phyloP scores from a whole-genome alignment of 805 yeast species.

The Cyberlindnera amylophila region DNA sequence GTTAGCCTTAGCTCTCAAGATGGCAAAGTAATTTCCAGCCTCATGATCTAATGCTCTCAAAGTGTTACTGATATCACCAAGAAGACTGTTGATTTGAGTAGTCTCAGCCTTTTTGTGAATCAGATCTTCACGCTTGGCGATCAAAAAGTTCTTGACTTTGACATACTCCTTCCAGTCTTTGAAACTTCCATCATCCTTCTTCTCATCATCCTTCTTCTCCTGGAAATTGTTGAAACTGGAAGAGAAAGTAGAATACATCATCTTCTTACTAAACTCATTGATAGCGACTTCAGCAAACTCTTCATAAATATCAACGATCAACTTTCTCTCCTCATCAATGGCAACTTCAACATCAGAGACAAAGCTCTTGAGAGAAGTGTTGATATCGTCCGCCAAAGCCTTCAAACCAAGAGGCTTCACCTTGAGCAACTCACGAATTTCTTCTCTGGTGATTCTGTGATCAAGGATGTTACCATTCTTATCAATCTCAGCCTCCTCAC shows the following conservation, averaged over 20 bases:
- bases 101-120: slow-evolving; percentile 33
- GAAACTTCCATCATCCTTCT: slow-evolving; percentile 37
- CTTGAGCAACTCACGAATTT: slow-evolving; percentile 41
- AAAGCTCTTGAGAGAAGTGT: slow-evolving; percentile 30
- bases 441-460: slow-evolving; percentile 42
- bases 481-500: slow-evolving; percentile 33
- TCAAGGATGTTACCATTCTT: slow-evolving; percentile 32
- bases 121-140: slow-evolving; percentile 51
- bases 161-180: slow-evolving; percentile 61
- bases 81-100: slow-evolving; percentile 27
- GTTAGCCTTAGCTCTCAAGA: slow-evolving; percentile 55
- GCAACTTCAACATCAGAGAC: slow-evolving; percentile 28
- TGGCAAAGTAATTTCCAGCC: slow-evolving; percentile 55
- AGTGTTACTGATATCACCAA: slow-evolving; percentile 36
- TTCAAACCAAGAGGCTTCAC: slow-evolving; percentile 30
- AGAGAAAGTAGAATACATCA: slow-evolving; percentile 37
- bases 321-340: slow-evolving; percentile 36
- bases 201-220: slow-evolving; percentile 28
- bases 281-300: slow-evolving; percentile 69
- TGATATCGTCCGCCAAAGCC: slow-evolving; percentile 30
- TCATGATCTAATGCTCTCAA: slow-evolving; percentile 52
- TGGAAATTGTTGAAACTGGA: slow-evolving; percentile 22
- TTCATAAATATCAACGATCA: slow-evolving; percentile 62
- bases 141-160: slow-evolving; percentile 49
- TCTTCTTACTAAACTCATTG: slow-evolving; percentile 57